phyloP scores from a whole-genome alignment of 75 land plant species.

The Cupressus sempervirens region DNA sequence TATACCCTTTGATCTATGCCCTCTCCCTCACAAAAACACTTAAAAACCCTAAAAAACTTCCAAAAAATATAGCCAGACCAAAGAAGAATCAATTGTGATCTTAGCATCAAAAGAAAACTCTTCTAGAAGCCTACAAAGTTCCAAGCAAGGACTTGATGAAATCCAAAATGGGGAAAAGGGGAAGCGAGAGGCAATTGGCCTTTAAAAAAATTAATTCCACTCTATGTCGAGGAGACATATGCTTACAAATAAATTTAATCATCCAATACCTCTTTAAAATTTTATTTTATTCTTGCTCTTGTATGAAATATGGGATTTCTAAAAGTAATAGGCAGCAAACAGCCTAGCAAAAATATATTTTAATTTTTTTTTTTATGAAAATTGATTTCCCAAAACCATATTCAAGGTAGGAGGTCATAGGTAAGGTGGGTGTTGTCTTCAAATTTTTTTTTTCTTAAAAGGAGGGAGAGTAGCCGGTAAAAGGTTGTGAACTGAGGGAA shows the following conservation, averaged over 20 bases:
- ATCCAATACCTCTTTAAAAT: neutral
- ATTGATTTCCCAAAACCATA: too few relatives aligned
- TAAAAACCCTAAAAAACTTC: neutral
- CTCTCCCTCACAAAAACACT: neutral
- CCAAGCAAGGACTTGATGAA: neutral
- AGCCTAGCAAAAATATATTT: neutral
- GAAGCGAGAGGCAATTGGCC: neutral
- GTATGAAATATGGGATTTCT: neutral
- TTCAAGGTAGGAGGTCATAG: too few relatives aligned
- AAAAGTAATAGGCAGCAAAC: neutral
- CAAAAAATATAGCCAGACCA: too few relatives aligned
- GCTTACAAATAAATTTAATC: neutral
- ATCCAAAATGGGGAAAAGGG: neutral
- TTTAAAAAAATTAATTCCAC: too few relatives aligned
- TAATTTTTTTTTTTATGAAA: neutral
- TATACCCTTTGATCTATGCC: neutral
- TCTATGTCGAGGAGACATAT: neutral
- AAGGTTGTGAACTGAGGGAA: too few relatives aligned
- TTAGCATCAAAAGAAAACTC: neutral
- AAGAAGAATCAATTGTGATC: neutral
- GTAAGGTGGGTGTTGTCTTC: too few relatives aligned
- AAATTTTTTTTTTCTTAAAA: too few relatives aligned
- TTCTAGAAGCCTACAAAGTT: constrained; percentile 5
- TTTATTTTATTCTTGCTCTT: neutral
- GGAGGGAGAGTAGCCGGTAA: too few relatives aligned